These are phyloP conservation scores for Aspergillus terreus DNA, from an alignment of 2,329 filamentous ascomycete genomes.

Conservation along the genomic window DNA sequence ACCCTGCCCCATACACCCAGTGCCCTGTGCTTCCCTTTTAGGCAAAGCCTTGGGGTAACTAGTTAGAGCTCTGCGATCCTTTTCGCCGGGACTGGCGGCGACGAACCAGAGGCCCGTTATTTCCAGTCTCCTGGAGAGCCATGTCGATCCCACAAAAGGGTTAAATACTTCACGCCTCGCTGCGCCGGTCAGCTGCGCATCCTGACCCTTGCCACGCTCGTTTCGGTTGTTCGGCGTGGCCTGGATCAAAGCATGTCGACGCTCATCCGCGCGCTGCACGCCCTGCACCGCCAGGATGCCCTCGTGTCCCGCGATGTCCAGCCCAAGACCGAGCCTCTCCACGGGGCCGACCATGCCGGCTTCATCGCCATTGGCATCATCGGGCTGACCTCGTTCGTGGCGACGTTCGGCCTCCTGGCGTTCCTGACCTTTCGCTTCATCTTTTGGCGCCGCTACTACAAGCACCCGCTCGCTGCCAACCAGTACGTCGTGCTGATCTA, in stretches of 20 bases:
- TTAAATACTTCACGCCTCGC: too few species aligned
- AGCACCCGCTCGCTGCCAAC: constrained; percentile 47
- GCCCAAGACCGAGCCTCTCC: constrained; percentile 10
- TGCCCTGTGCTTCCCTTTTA: too few species aligned
- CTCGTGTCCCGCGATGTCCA: not conserved
- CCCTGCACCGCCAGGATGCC: too few species aligned
- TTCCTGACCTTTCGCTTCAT: constrained; percentile 50
- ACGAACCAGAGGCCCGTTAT: too few species aligned
- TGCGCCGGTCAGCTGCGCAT: not conserved
- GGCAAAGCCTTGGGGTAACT: too few species aligned
- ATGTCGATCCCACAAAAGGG: too few species aligned
- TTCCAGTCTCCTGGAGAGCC: too few species aligned
- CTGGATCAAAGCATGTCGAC: not conserved
- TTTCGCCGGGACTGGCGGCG: too few species aligned
- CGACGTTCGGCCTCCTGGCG: constrained; percentile 28
- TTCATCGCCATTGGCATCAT: constrained; percentile 46
- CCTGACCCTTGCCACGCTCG: not conserved
- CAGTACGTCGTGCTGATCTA: constrained; percentile 52
- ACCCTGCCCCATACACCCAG: too few species aligned
- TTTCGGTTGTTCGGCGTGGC: not conserved
- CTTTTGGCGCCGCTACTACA: constrained; percentile 47
- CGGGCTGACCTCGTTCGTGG: constrained; percentile 40
- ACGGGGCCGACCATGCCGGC: constrained; percentile 33
- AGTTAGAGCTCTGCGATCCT: too few species aligned
- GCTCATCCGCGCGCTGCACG: not conserved